Conservation (phyloP, 257 asterid genomes). For the Plantago ovata region DNA sequence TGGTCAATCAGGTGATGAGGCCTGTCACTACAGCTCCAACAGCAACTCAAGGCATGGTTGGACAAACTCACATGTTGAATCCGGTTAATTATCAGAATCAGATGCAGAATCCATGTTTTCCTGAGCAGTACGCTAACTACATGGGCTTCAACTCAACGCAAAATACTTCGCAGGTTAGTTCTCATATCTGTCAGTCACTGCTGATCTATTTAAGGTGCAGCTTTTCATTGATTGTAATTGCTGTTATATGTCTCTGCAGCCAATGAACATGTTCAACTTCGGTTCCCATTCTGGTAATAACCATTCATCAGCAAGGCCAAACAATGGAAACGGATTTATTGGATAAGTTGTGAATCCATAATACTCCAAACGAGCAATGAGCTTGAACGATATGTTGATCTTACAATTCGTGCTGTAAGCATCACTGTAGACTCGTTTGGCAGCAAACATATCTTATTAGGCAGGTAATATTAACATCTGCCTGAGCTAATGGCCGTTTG, state of each 20-base stretch:
- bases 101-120: slow-evolving; percentile 41
- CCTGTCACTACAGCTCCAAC: slow-evolving; percentile 21
- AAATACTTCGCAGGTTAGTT: slow-evolving; percentile 51
- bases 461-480: too few relatives aligned
- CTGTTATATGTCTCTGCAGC: slow-evolving; percentile 31
- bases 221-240: background rate
- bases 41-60: slow-evolving; percentile 35
- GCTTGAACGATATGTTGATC: too few relatives aligned
- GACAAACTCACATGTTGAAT: slow-evolving; percentile 25
- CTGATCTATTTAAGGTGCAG: background rate
- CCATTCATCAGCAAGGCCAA: slow-evolving; percentile 27
- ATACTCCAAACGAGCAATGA: background rate
- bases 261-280: slow-evolving; percentile 45
- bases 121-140: slow-evolving; percentile 58
- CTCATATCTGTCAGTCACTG: background rate
- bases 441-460: too few relatives aligned
- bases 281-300: slow-evolving; percentile 43
- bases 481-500: too few relatives aligned
- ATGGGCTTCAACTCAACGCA: slow-evolving; percentile 54
- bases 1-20: slow-evolving; percentile 29
- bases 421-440: too few relatives aligned
- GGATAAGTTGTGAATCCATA: slow-evolving; percentile 20
- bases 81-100: slow-evolving; percentile 45
- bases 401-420: too few relatives aligned
- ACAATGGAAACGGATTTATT: slow-evolving; percentile 33